Evolutionary conservation across 306 rosid species (phyloP).

Genomic region (Citrullus colocynthis): DNA sequence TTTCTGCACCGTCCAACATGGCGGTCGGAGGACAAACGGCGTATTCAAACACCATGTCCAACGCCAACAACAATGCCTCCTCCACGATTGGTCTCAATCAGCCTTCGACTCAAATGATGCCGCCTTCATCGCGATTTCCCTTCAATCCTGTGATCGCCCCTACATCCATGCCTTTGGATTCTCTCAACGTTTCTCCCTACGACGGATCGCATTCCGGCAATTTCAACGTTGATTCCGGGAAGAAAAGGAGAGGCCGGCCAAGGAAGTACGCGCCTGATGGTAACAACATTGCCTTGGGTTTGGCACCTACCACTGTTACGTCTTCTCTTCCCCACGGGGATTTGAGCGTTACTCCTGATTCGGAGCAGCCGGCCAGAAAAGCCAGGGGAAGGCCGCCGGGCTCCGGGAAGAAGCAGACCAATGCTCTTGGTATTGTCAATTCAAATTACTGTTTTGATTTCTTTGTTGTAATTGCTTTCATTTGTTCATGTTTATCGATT

Average conservation of each 20-base stretch:
- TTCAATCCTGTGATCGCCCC: slow-evolving; percentile 28
- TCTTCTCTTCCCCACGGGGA: slow-evolving; percentile 41
- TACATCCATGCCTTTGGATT: slow-evolving; percentile 30
- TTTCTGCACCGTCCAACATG: slow-evolving; percentile 24
- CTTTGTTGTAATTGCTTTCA: not conserved
- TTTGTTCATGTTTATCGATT: not conserved
- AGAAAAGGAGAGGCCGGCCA: slow-evolving; percentile 90
- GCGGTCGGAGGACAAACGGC: slow-evolving; percentile 40
- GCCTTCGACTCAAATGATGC: slow-evolving; percentile 31
- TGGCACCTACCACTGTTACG: slow-evolving; percentile 33
- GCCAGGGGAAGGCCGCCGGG: slow-evolving; percentile 77
- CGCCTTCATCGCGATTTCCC: slow-evolving; percentile 42
- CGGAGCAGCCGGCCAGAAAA: slow-evolving; percentile 46
- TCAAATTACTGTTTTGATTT: not conserved
- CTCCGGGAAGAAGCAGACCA: slow-evolving; percentile 57
- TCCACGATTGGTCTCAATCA: slow-evolving; percentile 37
- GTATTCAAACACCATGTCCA: slow-evolving; percentile 22
- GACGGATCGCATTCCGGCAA: slow-evolving; percentile 46
- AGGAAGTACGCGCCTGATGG: slow-evolving; percentile 64
- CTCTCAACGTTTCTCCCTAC: slow-evolving; percentile 25
- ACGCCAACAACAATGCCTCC: slow-evolving; percentile 15
- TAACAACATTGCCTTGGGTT: slow-evolving; percentile 58
- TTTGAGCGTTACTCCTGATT: slow-evolving; percentile 36
- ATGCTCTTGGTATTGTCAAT: slow-evolving; percentile 35
- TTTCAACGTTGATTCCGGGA: slow-evolving; percentile 35